Evolutionary conservation across 805 yeast species (phyloP), one percentile per base, ranked within the genome.

Genomic region (Yamadazyma sp.): DNA sequence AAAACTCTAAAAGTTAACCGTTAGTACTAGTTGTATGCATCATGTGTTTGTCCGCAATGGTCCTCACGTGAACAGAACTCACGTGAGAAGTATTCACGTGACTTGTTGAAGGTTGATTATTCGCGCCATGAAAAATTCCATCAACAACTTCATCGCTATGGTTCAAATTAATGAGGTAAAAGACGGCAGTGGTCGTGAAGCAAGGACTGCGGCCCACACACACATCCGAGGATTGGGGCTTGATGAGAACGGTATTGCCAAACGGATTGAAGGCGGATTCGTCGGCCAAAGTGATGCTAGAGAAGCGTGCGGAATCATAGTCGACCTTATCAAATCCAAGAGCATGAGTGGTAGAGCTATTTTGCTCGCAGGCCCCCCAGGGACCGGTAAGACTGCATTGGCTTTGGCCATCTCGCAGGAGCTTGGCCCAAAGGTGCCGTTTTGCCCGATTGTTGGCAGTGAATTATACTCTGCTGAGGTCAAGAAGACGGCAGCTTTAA

Each of bases 321-420:
- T 91, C 26, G 97, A 93, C 63, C 72, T 93, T 64, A 88, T 93
- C 67, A 90, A 89, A 64, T 82, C 86, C 21, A 88, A 87, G 53
- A 87, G 82, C 62, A 84, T 93, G 82, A 84, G 95, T 35, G 99
- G 99, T 19, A 85, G 91, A 55, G 98, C 96, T n/a, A 80, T 93
- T 35, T 65, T 93, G 43, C 73, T 93, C 38, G 98, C 99, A 1
- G 99, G 99, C 36, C 95, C 95, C 5, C 98, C 99, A 7, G 96
- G 98, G 0, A 91, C 98, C 5, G 99, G 99, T 57, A 93, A 93
- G 60, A 93, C 99, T 3, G 99, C 99, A 1, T 74, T 93, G 53
- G 98, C 98, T 0, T 73, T 93, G 53, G 99, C 97, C 1, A 81
- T 93, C 40, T 87, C 97, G 3, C 98, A 93, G 60, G 96, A 88